phyloP scores from a whole-genome alignment of 2,329 filamentous ascomycete genomes.

The Sporothrix curviconia region DNA sequence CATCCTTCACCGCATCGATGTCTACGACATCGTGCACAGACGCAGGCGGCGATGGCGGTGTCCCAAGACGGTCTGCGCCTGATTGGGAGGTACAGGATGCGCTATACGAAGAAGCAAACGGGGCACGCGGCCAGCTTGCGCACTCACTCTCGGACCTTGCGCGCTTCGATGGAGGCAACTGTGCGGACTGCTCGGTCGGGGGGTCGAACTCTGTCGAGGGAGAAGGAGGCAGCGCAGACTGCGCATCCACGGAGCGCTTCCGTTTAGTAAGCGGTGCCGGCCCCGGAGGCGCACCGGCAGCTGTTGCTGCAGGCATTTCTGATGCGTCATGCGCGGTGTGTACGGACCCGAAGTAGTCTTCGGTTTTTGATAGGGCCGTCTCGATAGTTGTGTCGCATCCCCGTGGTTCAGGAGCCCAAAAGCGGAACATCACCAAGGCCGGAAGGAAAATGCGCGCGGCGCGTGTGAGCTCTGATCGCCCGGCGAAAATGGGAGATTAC shows the following conservation, averaged over 20 bases:
- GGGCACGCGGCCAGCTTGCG: constrained; percentile 19
- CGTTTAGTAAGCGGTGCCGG: constrained; percentile 17
- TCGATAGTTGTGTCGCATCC: constrained; percentile 48
- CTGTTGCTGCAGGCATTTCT: constrained; percentile 3
- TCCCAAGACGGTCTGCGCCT: not conserved
- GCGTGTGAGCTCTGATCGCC: constrained; percentile 8
- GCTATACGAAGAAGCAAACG: not conserved
- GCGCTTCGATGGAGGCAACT: constrained; percentile 15
- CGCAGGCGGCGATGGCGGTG: constrained; percentile 16
- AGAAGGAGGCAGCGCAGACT: constrained; percentile 12
- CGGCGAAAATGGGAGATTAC: not conserved
- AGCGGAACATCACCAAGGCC: constrained; percentile 53
- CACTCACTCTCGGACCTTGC: constrained; percentile 29
- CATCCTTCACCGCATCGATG: constrained; percentile 56
- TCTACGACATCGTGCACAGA: constrained; percentile 22
- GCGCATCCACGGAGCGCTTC: constrained; percentile 10
- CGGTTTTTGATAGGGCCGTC: constrained; percentile 30
- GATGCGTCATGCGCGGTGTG: not conserved
- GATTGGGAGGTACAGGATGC: too few relatives aligned
- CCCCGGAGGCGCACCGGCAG: not conserved
- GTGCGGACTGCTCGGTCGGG: not conserved
- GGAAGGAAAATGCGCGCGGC: constrained; percentile 14
- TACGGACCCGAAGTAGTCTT: constrained; percentile 25
- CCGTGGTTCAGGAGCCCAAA: constrained; percentile 53
- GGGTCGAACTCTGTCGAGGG: constrained; percentile 9